Base-by-base conservation (phyloP, 495 filamentous ascomycete genomes). In the Trypethelium eluteriae region DNA sequence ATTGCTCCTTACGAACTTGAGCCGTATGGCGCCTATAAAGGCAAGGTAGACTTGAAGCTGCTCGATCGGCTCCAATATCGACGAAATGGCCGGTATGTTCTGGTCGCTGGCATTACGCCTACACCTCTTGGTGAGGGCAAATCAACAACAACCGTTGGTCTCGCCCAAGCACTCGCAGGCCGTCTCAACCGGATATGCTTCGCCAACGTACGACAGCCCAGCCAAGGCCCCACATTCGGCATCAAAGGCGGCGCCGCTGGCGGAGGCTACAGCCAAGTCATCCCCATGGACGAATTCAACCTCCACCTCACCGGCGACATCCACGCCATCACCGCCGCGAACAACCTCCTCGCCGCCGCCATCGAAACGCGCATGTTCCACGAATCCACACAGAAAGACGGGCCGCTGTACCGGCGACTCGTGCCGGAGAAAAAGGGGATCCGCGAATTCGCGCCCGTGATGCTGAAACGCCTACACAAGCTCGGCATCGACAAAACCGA, bases 281-380 rank as follows among this genome's bases (percentile, higher is more conserved):
- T 98, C 70, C 94, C 94, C 63, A 98, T 98, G 94, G 94, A 98
- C 70, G 94, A 98, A 76, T 98, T 98, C 82, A 98, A 98, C 75
- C 81, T 98, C 68, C 94, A 98, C 75, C 79, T 98, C 75, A 98
- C 94, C 50, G 94, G 94, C 70, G 94, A 98, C 75, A 98, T 98
- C 68, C 94, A 98, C 75, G 94, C 94, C 49, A 93, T 98, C 73
- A 91, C 92, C 44, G 94, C 94, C 10, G 94, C 94, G 4, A 98
- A 98, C 81, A 98, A 98, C 79, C 83, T 98, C 49, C 88, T 98
- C n/a, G 94, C 94, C 65, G 94, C 94, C 50, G 94, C 94, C 12
- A 96, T 98, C 71, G 94, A 98, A 71, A 98, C 94, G 6, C 87
- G 94, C 67, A 97, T 98, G 84, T 98, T 96, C 81, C 94, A 98